Base-by-base conservation (phyloP, 768 basidiomycete species). In the Gelatoporia subvermispora region DNA sequence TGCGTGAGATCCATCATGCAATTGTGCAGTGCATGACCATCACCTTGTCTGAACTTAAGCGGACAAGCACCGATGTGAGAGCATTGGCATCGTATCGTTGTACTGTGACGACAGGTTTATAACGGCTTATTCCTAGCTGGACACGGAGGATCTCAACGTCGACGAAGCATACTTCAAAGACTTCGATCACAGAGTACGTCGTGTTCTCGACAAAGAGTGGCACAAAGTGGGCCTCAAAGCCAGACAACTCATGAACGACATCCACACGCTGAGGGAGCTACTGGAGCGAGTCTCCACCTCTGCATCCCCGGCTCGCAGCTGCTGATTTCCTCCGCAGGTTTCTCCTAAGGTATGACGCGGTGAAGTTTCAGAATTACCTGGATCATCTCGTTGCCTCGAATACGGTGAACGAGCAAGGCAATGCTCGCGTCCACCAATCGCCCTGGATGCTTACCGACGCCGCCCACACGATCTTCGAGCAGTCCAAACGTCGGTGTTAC, bases 371-470 rank as follows among this genome's bases (percentile, higher is more conserved):
- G 50, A 82, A 83, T 0, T 96, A 93, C 66, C 80, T 97, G 38
- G 94, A 98, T 65, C 88, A 88, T 2, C 76, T 98, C 44, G 76
- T 87, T 35, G 81, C 79, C 1, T 81, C 85, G 16, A 79, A 80
- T 54, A 69, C 78, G 0, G 68, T 68, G 2, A 72, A 71, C 5
- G 59, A 65, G 0, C 66, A 75, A 3, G 86, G 88, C 9, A 70
- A 68, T 16, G 61, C 72, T 15, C 78, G 80, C 45, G 78, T 83
- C 52, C 76, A 93, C 53, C 84, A 84, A 49, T 85, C 84, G 3
- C 88, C 86, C 3, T 92, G 92, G 96, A 81, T 98, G 67, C 80
- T 93, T 47, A 93, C 90, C 7, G 92, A 96, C 53, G 85, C 93
- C 0, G 94, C 94, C 9, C 83, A 94, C 58, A 74, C 81, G 23